Percentiles rank a stretch among this genome's conserved stretches.
Conservation (phyloP, 1,139 yeast genomes). For the Martiniozyma asiatica region DNA sequence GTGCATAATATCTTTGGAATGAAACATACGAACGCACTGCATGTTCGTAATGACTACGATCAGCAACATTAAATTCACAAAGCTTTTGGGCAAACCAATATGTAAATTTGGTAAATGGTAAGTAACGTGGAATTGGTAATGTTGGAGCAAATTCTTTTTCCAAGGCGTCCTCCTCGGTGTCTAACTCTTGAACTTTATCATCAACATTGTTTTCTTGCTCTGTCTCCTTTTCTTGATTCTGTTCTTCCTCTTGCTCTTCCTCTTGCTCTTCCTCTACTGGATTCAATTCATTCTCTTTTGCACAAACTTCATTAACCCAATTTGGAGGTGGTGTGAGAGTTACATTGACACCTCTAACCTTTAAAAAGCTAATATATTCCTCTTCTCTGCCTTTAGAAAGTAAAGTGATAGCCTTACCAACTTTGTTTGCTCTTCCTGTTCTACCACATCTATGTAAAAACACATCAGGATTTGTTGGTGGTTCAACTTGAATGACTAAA, state of each 20-base stretch:
- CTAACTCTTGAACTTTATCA: neutral
- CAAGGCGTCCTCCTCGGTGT: no score
- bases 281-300: no score
- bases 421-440: conserved; percentile 81
- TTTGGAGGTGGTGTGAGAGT: conserved; percentile 24
- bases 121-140: no score
- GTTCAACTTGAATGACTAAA: conserved; percentile 74
- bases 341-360: conserved; percentile 55
- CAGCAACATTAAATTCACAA: conserved; percentile 52
- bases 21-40: conserved; percentile 78
- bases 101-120: no score
- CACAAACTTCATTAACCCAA: neutral
- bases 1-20: conserved; percentile 70
- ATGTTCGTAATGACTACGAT: conserved; percentile 69
- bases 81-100: conserved; percentile 26
- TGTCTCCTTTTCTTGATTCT: no score
- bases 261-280: no score
- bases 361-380: conserved; percentile 71
- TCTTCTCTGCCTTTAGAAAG: conserved; percentile 66
- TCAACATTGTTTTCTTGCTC: no score
- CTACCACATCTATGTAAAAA: conserved; percentile 87
- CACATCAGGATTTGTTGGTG: conserved; percentile 83
- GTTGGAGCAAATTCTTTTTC: no score
- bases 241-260: no score
- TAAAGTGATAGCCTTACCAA: conserved; percentile 69